Base-by-base conservation (phyloP, 2,329 filamentous ascomycete species). In the Pochonia chlamydosporia region DNA sequence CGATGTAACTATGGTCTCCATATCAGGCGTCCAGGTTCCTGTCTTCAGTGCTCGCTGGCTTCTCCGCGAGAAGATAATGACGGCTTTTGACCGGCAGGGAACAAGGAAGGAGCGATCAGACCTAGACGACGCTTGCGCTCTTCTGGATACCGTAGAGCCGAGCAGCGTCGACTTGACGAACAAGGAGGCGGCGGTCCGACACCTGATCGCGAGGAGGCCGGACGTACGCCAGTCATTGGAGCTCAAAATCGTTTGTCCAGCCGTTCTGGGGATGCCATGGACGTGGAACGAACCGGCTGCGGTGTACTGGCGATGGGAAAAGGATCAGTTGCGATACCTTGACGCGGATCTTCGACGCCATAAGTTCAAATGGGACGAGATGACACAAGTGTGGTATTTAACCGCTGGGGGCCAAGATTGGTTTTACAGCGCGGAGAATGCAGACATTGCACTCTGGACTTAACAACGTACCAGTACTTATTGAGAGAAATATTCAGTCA, bases 31-130 rank as follows among this genome's bases (percentile, higher is more conserved):
- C 9, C 6, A 44, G 21, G 41, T 44, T 44, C 26, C 41, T 21
- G 41, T 35, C n/a, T 33, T 44, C 28, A 44, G 26, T 20, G 13
- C 41, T 23, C 41, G 41, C 41, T 44, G 41, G 41, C 18, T 44
- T 10, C 41, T 44, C 41, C 28, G 41, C 20, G 41, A 44, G 13
- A 44, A 44, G 41, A 43, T 43, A 5, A 33, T 43, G 3, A 33
- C 41, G 24, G 24, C 28, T 9, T 31, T 43, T 43, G 41, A 33
- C 25, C 25, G 41, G 16, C 41, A 33, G 16, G 41, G 41, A 21
- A 18, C 2, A 23, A 21, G 21, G 28, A 33, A 43, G 41, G 41
- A 33, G 10, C 41, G 6, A 23, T 30, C 25, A 5, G 41, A 43
- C 14, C 3, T 43, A 2, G 25, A 43, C 13, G 41, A 43, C 13